Evolutionary conservation across 495 filamentous ascomycete genomes (phyloP), one percentile per base, ranked within the genome.

Genomic region (Penicillium odoratum): DNA sequence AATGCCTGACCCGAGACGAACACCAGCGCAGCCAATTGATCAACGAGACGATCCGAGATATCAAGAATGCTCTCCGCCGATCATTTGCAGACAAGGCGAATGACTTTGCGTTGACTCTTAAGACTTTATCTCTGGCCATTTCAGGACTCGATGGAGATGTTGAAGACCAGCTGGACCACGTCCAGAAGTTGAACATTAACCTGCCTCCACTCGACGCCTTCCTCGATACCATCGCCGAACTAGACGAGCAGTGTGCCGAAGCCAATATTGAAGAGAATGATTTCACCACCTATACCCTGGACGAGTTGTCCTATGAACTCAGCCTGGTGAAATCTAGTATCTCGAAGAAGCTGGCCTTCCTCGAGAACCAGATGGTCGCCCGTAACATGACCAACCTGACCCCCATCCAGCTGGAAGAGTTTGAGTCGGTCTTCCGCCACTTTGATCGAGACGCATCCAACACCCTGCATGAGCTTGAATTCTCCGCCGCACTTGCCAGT

Each of bases 211-310:
- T 98, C 3, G 92, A 97, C 63, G 83, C 89, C 36, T 97, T 91
- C 73, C 83, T 98, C 21, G 82, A 88, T 55, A 88, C 87, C 56
- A 93, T 98, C 62, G 88, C 83, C 4, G 85, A 83, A 10, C 78
- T 97, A 29, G 92, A 95, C 63, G 82, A 84, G 62, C 91, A 96
- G 73, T 98, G 95, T 69, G 84, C 85, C 43, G 93, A 98, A 78
- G 94, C 94, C 45, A 98, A 98, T 70, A 96, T 97, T 46, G 94
- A 98, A 72, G 94, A 98, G 69, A 98, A 98, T 71, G 94, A 98
- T 73, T 97, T 93, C 74, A 98, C 94, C 5, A 97, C 93, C 3
- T 97, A 97, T 75, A 95, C 92, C 10, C 91, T 97, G 65, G 94
- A 98, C 69, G 94, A 98, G 70, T 83, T 98, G 18, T 85, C 85